phyloP scores from a whole-genome alignment of 2,329 filamentous ascomycete species.

The Neofusicoccum cordaticola region DNA sequence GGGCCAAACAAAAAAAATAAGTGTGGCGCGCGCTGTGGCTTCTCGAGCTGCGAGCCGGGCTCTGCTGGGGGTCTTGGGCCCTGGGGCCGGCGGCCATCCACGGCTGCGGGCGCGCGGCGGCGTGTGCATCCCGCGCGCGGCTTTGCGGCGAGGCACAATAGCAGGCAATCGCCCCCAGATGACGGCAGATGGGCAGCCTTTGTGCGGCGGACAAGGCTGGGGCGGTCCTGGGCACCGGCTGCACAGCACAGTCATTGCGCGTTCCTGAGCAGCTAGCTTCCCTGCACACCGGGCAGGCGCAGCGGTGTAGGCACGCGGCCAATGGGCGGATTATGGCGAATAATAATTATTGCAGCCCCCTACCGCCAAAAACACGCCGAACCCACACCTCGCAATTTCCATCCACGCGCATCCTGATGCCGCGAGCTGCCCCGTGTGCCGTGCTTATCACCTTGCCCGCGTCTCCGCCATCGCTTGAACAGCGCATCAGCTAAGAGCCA shows the following conservation, averaged over 20 bases:
- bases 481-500: background rate
- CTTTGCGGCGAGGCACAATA: background rate
- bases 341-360: conserved; percentile 8
- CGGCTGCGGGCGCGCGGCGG: background rate
- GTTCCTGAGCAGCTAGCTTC: conserved; percentile 7
- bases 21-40: conserved; percentile 4
- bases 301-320: conserved; percentile 7
- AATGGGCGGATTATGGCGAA: conserved; percentile 10
- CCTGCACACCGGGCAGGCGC: conserved; percentile 5
- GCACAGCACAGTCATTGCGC: conserved; percentile 11
- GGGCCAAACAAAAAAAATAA: background rate
- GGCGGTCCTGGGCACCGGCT: background rate
- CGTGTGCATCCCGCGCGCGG: background rate
- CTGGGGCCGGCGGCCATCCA: background rate
- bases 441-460: background rate
- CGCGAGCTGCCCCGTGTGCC: conserved; percentile 11
- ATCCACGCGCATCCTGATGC: conserved; percentile 11
- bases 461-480: conserved; percentile 10
- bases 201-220: background rate
- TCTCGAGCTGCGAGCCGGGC: background rate
- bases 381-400: conserved; percentile 14
- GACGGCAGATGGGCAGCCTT: background rate
- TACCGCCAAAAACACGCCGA: background rate
- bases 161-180: background rate
- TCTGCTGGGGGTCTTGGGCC: background rate